These are phyloP conservation scores for Dactylorhiza incarnata DNA, from an alignment of 106 monocot genomes.

Conservation along the genomic window DNA sequence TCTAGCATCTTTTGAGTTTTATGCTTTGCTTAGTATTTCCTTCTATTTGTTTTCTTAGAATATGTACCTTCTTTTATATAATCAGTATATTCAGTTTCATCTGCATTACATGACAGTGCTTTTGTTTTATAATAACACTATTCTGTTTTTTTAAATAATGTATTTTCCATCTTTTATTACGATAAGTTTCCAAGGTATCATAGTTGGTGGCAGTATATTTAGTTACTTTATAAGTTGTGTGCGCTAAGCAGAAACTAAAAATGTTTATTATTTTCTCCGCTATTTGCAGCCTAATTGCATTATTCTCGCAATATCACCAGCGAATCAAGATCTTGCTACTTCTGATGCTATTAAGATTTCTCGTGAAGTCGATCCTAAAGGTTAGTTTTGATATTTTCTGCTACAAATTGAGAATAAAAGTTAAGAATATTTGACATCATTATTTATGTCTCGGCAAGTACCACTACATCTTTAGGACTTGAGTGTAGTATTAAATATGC, in stretches of 20 bases:
- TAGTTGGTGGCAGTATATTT: neutral
- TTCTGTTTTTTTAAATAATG: neutral
- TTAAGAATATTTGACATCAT: neutral
- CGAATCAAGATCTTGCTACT: conserved; percentile 94
- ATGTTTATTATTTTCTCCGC: conserved; percentile 1
- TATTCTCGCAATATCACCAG: conserved; percentile 88
- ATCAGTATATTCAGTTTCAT: neutral
- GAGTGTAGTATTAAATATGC: too few species aligned
- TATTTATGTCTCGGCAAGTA: too few species aligned
- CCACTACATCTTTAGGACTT: too few species aligned
- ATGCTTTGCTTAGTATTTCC: neutral
- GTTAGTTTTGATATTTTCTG: conserved; percentile 18
- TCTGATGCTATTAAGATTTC: conserved; percentile 90
- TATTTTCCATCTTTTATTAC: neutral
- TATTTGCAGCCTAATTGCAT: conserved; percentile 73
- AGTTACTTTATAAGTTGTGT: neutral
- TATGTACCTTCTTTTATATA: neutral
- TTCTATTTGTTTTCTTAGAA: neutral
- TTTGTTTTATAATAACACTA: neutral
- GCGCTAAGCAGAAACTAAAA: neutral
- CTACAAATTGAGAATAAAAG: neutral
- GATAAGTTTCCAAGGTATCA: neutral
- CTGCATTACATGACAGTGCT: neutral
- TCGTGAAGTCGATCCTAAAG: conserved; percentile 82
- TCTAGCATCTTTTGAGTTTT: neutral